Base-by-base conservation (phyloP, 345 rosid genomes). In the Corchorus capsularis region DNA sequence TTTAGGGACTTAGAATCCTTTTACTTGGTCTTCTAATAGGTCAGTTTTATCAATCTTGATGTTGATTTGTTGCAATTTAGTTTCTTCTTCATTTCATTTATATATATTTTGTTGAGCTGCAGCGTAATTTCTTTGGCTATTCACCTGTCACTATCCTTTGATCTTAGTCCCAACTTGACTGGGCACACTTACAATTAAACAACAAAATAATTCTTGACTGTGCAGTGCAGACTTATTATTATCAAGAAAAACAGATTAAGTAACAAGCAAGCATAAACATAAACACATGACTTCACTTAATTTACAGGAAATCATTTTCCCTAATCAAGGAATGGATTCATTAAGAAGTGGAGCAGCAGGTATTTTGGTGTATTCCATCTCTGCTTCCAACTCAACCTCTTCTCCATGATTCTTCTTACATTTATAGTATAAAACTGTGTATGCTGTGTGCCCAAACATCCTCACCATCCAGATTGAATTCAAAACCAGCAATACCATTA, bases 371-470 rank as follows among this genome's bases (percentile, higher is more conserved):
- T 89, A 89, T 61, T 79, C 86, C 32, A 74, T 59, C 73, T 70
- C 77, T 27, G 45, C 79, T 6, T 72, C 78, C 54, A 78, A 71
- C 63, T 88, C 92, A 71, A 81, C 79, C 54, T 84, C 88, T 71
- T 87, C 88, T 50, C 90, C 89, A 10, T 76, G 89, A 5, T 27
- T 19, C 39, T 82, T 76, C 87, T 83, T 87, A 85, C 89, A 86
- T 35, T 82, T 66, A 57, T 52, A 80, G 79, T 90, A 89, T 1
- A 86, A 69, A 41, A 90, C 79, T 3, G 94, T 87, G 69, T 78
- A 90, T 4, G 77, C 80, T 78, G 77, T 77, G 37, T 79, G 52
- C 54, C 72, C 71, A 66, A 80, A 83, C 86, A 92, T 82, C 74
- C 61, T 81, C 57, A 79, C 35, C 59, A 76, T 61, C 49, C 70